These are phyloP conservation scores for Balamuthia mandrillaris DNA, from an alignment of 208 protist genomes.

Conservation along the genomic window DNA sequence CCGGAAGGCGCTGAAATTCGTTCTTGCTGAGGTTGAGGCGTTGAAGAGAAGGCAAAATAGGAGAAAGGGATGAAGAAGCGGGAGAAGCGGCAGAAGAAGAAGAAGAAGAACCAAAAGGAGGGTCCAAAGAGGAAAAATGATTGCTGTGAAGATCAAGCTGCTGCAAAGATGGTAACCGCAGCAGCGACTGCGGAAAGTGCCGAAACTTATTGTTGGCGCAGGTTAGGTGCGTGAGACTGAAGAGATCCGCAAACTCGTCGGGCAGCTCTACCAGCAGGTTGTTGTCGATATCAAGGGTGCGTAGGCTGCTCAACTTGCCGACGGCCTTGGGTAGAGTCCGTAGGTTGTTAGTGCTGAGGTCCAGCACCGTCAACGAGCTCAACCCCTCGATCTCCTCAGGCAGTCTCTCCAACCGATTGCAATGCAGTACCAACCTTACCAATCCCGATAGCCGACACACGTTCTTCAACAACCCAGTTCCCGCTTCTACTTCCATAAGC, in stretches of 20 bases:
- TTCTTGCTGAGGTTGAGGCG: slow-evolving; percentile 31
- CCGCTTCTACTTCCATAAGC: neutral
- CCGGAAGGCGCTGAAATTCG: neutral
- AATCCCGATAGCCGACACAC: neutral
- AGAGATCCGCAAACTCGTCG: neutral
- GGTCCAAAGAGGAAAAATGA: neutral
- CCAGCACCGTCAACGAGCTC: slow-evolving; percentile 5
- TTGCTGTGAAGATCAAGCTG: slow-evolving; percentile 11
- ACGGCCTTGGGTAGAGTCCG: neutral
- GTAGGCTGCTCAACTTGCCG: neutral
- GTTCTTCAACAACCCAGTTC: neutral
- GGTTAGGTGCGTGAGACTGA: slow-evolving; percentile 35
- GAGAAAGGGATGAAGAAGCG: neutral
- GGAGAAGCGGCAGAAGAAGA: too few relatives aligned
- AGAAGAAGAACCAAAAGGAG: neutral
- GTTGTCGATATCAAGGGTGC: slow-evolving; percentile 39
- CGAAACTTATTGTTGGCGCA: slow-evolving; percentile 26
- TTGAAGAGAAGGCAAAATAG: neutral
- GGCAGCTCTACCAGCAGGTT: slow-evolving; percentile 6
- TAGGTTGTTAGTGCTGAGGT: slow-evolving; percentile 42
- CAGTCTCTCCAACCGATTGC: slow-evolving; percentile 20
- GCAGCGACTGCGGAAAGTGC: slow-evolving; percentile 15
- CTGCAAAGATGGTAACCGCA: neutral
- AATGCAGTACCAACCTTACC: slow-evolving; percentile 13
- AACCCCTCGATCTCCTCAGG: neutral